phyloP scores from a whole-genome alignment of 257 asterid species.

The Solanum arcanum region DNA sequence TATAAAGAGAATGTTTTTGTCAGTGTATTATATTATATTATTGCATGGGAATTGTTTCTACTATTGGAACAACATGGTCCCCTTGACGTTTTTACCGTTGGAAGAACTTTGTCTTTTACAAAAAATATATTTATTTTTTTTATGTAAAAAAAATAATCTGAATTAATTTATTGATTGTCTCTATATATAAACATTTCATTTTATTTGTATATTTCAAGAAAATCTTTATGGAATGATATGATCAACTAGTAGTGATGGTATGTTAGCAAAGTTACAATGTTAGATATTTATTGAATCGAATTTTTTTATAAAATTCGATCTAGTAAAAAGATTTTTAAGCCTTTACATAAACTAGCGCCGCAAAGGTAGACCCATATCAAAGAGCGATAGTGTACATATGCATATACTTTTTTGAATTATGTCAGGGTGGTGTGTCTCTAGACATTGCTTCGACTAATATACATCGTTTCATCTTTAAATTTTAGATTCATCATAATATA shows the following conservation, averaged over 20 bases:
- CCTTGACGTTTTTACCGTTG: background rate
- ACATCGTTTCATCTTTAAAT: background rate
- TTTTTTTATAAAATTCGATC: rapidly evolving
- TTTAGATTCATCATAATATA: background rate
- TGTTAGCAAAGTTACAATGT: no score
- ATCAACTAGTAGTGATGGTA: background rate
- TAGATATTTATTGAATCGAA: no score
- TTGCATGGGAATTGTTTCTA: background rate
- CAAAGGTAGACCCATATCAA: background rate
- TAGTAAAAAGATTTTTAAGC: no score
- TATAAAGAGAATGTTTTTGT: background rate
- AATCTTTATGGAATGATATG: background rate
- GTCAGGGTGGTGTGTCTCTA: background rate
- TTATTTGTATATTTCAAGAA: background rate
- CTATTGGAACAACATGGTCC: background rate
- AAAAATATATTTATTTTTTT: background rate
- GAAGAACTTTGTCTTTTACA: background rate
- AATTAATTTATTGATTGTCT: background rate
- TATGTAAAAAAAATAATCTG: background rate
- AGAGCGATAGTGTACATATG: background rate
- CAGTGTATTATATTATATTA: background rate
- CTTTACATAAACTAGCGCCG: background rate
- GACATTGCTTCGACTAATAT: background rate
- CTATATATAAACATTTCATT: background rate
- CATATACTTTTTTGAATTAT: background rate